phyloP scores from a whole-genome alignment of 2,329 filamentous ascomycete species.

The Stachybotrys echinatus region DNA sequence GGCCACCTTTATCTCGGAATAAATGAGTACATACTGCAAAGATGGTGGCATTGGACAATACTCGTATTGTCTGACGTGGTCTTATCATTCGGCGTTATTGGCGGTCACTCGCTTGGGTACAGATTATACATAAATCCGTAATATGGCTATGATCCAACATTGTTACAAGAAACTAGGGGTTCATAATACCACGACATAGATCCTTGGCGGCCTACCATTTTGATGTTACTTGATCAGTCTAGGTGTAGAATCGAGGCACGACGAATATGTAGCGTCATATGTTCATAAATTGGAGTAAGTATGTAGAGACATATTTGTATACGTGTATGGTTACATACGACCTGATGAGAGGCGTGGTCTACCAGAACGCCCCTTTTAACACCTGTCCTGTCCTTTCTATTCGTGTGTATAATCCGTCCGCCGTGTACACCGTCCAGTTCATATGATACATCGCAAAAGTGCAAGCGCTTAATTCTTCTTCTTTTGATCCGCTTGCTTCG shows the following conservation, averaged over 20 bases:
- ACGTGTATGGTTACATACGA: no score
- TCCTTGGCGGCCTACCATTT: background rate
- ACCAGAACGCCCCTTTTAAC: background rate
- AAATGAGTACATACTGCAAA: constrained; percentile 10
- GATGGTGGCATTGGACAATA: constrained; percentile 16
- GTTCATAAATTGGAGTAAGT: no score
- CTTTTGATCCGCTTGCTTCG: constrained; percentile 5
- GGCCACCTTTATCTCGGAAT: constrained; percentile 88
- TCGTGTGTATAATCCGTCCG: no score
- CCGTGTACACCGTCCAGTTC: background rate
- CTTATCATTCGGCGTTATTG: constrained; percentile 24
- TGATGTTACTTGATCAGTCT: no score
- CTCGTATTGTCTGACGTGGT: background rate
- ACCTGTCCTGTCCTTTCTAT: constrained; percentile 7
- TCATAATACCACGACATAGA: background rate
- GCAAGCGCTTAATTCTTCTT: constrained; percentile 6
- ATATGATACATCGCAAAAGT: background rate
- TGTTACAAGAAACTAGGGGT: background rate
- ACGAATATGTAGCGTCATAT: no score
- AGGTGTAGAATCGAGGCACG: no score
- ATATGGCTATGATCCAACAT: background rate
- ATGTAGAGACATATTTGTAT: no score
- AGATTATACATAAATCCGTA: background rate
- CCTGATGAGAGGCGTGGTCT: background rate
- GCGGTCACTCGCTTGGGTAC: constrained; percentile 1